phyloP scores from a whole-genome alignment of 169 alveolate genomes.

The Pseudocohnilembus persalinus region DNA sequence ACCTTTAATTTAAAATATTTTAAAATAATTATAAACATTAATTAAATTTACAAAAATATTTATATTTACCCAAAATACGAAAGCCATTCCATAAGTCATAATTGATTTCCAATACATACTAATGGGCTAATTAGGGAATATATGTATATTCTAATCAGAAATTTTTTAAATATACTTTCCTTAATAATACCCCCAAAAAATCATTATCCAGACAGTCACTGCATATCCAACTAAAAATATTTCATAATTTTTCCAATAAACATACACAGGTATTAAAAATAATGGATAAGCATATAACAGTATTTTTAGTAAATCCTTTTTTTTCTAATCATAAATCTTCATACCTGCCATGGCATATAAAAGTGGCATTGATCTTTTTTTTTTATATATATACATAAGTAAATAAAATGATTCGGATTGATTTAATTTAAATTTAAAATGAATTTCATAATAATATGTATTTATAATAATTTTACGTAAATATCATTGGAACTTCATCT shows the following conservation, averaged over 20 bases:
- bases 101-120: not conserved
- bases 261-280: not conserved
- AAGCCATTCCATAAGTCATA: not conserved
- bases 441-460: too few species aligned
- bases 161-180: too few species aligned
- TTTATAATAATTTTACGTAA: not conserved
- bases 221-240: not conserved
- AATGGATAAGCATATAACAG: not conserved
- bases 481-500: slow-evolving; percentile 34
- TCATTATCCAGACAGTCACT: not conserved
- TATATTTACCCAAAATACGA: not conserved
- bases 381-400: too few species aligned
- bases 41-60: too few species aligned
- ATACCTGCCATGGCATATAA: not conserved
- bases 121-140: not conserved
- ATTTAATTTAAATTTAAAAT: too few species aligned
- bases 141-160: not conserved
- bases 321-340: not conserved
- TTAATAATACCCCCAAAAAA: not conserved
- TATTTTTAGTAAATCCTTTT: too few species aligned
- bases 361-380: not conserved
- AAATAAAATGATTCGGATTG: too few species aligned
- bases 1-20: too few species aligned
- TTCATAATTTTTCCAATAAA: too few species aligned
- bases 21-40: too few species aligned